Evolutionary conservation across 257 asterid genomes (phyloP), one percentile per base, ranked within the genome.

Genomic region (Dorcoceras hygrometricum): DNA sequence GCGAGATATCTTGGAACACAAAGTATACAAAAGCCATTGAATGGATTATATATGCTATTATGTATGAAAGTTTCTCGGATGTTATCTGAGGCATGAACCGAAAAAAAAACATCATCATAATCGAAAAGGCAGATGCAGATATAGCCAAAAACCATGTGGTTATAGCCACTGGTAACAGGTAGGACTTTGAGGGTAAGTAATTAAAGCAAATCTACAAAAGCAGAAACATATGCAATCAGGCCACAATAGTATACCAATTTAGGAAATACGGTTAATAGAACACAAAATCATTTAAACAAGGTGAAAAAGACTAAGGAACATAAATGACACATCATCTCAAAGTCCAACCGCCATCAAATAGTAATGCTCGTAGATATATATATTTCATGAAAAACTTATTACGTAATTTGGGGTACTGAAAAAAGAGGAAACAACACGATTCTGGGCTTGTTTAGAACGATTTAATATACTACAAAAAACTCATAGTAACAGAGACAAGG

Each of bases 331-430:
- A 57, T 23, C 39, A 34, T 39, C 24, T 19, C 10, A 24, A 4
- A 18, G 4, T 20, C 28, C 23, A 27, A 1, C 24, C 4, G 29
- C 36, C 63, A 36, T 10, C 46, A 46, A 50, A 29, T 65, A 27
- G 39, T n/a, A 25, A 71, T 66, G 68, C 73, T 60, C 43, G 78
- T 69, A 51, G 61, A 63, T 62, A 6, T 19, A 60, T 1, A 60
- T 3, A 68, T 2, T 34, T 34, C 36, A 10, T 8, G 16, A 34
- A 34, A 34, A 8, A 1, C 1, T 8, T 34, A 34, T 9, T 8
- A 16, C 46, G 16, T 8, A 14, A 10, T 1, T 34, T 34, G 9
- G 2, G 10, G 46, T 34, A 34, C 16, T 34, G 46, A 34, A 34
- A 34, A n/a, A 34, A 3, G 16, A 10, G 16, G 46, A 34, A 32